These are phyloP conservation scores for Leccinum boreale DNA, from an alignment of 768 basidiomycete genomes.

Conservation along the genomic window DNA sequence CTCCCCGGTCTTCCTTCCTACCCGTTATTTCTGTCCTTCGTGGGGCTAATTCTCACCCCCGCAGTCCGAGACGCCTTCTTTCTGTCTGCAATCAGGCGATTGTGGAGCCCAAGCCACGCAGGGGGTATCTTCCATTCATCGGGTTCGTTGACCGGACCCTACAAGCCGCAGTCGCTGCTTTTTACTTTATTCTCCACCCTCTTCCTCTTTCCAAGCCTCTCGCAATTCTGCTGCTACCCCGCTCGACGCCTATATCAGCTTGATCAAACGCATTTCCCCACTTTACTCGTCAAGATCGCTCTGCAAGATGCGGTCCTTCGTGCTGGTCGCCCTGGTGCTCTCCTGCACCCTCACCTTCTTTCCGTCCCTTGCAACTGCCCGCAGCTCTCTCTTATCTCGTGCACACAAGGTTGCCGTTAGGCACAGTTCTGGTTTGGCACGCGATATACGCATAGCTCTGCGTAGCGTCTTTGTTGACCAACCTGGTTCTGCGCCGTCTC, in stretches of 20 bases:
- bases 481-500: conserved; percentile 26
- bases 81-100: conserved; percentile 4
- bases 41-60: conserved; percentile 10
- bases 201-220: neutral
- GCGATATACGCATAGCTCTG: conserved; percentile 68
- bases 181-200: conserved; percentile 12
- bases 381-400: conserved; percentile 35
- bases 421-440: conserved; percentile 60
- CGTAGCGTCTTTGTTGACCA: conserved; percentile 48
- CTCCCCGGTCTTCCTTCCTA: neutral
- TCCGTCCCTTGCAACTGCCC: conserved; percentile 21
- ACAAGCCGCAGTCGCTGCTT: conserved; percentile 4
- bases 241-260: neutral
- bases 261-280: neutral
- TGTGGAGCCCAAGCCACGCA: conserved; percentile 17
- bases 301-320: conserved; percentile 25
- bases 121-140: conserved; percentile 10
- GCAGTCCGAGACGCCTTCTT: conserved; percentile 6
- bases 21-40: conserved; percentile 8
- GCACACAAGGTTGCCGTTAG: conserved; percentile 54
- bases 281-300: conserved; percentile 1
- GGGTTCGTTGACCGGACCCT: conserved; percentile 25
- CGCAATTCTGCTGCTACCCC: neutral
- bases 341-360: conserved; percentile 27
- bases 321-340: conserved; percentile 32